Base-by-base conservation (phyloP, 129 eudicot species). In the Tagetes erecta region DNA sequence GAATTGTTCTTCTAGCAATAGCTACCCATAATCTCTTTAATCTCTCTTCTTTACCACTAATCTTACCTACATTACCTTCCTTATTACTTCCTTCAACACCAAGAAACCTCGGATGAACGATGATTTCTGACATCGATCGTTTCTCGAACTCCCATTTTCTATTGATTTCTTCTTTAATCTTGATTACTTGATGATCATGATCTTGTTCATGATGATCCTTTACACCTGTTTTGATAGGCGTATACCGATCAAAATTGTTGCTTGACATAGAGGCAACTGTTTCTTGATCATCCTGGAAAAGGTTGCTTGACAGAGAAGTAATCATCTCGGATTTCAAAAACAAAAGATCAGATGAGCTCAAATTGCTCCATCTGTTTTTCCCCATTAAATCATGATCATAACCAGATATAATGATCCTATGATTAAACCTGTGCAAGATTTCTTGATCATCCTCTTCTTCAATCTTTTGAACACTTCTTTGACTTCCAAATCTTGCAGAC, bases 301-400 rank as follows among this genome's bases (percentile, higher is more conserved):
- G 4, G 52, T 47, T 47, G 52, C 52, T 47, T 47, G 52, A 9
- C 49, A 6, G 2, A 3, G 80, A 80, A 46, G 74, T 77, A 38
- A 86, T 71, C 87, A 92, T 92, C 71, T 89, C 89, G 2, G 96
- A 89, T 44, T 86, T 87, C 64, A 92, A 75, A 57, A 67, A 76
- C 76, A 87, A 46, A 30, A 89, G 85, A 76, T 92, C 98, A 5
- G 98, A 87, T 50, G 96, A 83, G 42, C 86, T 89, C n/a, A 92
- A 81, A 68, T 64, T 85, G 82, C 98, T 92, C 98, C 98, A 92
- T 35, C 98, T 79, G 44, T 78, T 84, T 76, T 89, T 89, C 40
- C 80, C 38, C 53, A 89, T 86, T 27, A 75, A 79, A 66, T 58
- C 82, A 52, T 79, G 40, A 11, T 57, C 78, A 65, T 55, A 52